These are phyloP conservation scores for Firmiana major DNA, from an alignment of 345 rosid species.

Conservation along the genomic window DNA sequence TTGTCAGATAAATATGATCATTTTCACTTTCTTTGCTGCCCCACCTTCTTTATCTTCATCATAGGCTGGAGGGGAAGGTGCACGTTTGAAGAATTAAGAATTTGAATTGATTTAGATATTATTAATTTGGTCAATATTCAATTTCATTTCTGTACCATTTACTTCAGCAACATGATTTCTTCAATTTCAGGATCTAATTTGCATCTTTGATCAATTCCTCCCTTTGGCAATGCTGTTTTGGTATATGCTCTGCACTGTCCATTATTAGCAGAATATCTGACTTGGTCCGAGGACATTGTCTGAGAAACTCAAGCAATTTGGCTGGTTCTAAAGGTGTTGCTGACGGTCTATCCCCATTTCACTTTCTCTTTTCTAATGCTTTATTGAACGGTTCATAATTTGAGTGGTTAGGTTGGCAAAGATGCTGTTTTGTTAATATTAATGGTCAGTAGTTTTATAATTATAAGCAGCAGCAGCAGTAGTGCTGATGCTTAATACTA, in stretches of 20 bases:
- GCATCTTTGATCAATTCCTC: neutral
- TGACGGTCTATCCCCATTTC: neutral
- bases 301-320: constrained; percentile 10
- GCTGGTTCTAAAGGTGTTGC: neutral
- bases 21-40: neutral
- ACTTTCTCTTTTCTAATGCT: neutral
- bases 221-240: neutral
- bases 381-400: neutral
- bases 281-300: neutral
- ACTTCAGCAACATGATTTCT: neutral
- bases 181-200: neutral
- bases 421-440: neutral
- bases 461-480: too few species aligned
- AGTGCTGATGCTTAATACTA: too few species aligned
- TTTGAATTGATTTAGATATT: neutral
- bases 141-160: neutral
- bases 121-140: neutral
- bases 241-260: too few species aligned
- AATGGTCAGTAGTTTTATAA: too few species aligned
- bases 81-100: neutral
- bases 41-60: neutral
- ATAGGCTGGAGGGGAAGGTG: neutral
- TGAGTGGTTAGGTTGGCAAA: neutral
- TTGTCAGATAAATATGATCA: neutral
- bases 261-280: neutral